These are phyloP conservation scores for Penicillium arizonense DNA, from an alignment of 495 filamentous ascomycete genomes.

Conservation along the genomic window DNA sequence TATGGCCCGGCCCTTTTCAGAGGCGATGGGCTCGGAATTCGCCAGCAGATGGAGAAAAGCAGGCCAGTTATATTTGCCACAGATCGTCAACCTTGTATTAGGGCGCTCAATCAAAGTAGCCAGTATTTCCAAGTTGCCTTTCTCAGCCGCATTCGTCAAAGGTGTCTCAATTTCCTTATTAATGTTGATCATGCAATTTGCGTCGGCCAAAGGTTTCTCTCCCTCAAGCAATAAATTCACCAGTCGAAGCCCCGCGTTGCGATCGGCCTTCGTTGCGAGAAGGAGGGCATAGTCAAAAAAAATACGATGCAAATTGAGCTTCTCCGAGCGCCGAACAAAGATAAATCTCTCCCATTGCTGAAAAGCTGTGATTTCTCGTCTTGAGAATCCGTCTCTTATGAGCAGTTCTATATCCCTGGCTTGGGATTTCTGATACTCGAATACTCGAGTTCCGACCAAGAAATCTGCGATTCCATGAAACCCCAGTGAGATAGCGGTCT, in stretches of 20 bases:
- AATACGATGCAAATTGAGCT: neutral
- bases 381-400: neutral
- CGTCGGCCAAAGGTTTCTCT: neutral
- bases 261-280: neutral
- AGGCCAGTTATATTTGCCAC: neutral
- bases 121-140: neutral
- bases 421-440: neutral
- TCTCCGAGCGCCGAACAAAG: neutral
- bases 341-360: neutral
- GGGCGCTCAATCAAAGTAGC: neutral
- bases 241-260: neutral
- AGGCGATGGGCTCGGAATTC: neutral
- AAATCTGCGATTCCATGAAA: neutral
- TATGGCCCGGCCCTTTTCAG: neutral
- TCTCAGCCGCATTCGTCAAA: neutral
- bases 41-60: conserved; percentile 1
- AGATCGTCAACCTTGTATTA: neutral
- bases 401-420: neutral
- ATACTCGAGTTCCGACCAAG: neutral
- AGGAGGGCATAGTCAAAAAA: neutral
- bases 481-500: neutral
- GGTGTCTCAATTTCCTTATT: neutral
- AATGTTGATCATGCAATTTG: neutral
- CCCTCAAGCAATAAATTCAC: neutral
- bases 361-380: neutral